Evolutionary conservation across 768 basidiomycete species (phyloP).

Genomic region (Pleurotus sapidus): DNA sequence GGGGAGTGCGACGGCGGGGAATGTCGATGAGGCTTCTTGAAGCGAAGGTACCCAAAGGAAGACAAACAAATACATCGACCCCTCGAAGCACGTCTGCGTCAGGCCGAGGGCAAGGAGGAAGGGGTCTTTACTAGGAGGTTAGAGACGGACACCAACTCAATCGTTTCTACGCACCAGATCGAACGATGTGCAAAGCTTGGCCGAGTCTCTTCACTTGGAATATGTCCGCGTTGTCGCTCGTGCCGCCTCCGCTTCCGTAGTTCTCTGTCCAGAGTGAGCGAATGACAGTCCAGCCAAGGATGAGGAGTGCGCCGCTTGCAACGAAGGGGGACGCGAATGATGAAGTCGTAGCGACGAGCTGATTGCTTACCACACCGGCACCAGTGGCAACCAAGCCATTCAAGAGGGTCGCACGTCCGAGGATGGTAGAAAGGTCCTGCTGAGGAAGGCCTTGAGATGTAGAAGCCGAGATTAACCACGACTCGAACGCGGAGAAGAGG

Average conservation of each 20-base stretch:
- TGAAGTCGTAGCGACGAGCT: constrained; percentile 48
- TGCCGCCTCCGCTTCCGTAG: constrained; percentile 47
- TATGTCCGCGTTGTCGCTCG: constrained; percentile 27
- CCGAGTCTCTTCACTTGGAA: constrained; percentile 53
- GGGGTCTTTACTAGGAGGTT: constrained; percentile 39
- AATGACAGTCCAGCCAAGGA: constrained; percentile 56
- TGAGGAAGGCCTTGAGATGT: constrained; percentile 48
- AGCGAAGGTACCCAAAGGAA: constrained; percentile 80
- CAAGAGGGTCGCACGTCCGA: constrained; percentile 70
- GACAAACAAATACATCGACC: constrained; percentile 84
- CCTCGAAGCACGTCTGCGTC: constrained; percentile 80
- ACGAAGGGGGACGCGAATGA: constrained; percentile 66
- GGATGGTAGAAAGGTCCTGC: constrained; percentile 60
- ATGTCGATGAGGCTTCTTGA: constrained; percentile 51
- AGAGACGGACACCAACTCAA: neutral
- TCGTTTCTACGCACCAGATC: constrained; percentile 32
- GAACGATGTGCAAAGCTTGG: constrained; percentile 57
- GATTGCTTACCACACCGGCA: constrained; percentile 66
- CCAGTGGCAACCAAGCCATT: constrained; percentile 71
- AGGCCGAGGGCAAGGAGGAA: constrained; percentile 63
- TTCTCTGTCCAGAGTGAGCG: constrained; percentile 64
- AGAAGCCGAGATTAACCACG: constrained; percentile 71
- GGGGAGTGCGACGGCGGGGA: constrained; percentile 43
- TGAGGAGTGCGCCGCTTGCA: constrained; percentile 55
- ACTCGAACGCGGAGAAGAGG: constrained; percentile 73